These are phyloP conservation scores for Canariomyces notabilis DNA, from an alignment of 2,329 filamentous ascomycete genomes.

Conservation along the genomic window DNA sequence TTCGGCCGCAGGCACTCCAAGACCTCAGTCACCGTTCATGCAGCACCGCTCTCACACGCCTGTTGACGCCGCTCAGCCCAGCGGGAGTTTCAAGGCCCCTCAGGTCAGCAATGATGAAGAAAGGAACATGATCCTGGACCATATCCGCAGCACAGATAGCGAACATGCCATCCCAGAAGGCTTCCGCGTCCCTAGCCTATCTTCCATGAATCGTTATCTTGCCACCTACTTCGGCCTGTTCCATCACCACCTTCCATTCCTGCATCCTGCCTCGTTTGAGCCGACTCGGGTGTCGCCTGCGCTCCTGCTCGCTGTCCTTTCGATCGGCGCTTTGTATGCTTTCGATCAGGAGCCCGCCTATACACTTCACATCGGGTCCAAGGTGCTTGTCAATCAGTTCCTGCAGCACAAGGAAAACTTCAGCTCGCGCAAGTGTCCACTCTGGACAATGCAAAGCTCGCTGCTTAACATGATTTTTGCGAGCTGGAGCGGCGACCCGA, in stretches of 20 bases:
- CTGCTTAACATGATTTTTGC: slow-evolving; percentile 98
- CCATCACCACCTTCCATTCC: slow-evolving; percentile 91
- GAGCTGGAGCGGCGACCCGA: slow-evolving; percentile 97
- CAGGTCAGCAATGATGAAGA: slow-evolving; percentile 82
- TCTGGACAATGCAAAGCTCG: slow-evolving; percentile 98
- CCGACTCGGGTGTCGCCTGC: slow-evolving; percentile 76
- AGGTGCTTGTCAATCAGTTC: slow-evolving; percentile 95
- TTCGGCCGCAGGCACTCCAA: slow-evolving; percentile 64
- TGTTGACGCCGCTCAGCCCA: slow-evolving; percentile 64
- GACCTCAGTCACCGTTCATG: slow-evolving; percentile 67
- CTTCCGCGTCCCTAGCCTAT: slow-evolving; percentile 78
- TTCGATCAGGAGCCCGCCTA: slow-evolving; percentile 97
- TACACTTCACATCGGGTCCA: slow-evolving; percentile 94
- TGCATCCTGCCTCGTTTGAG: slow-evolving; percentile 87
- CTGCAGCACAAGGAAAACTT: slow-evolving; percentile 98
- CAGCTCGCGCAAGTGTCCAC: slow-evolving; percentile 90
- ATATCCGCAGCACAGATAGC: slow-evolving; percentile 74
- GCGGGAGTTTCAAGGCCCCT: slow-evolving; percentile 65
- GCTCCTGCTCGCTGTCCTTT: slow-evolving; percentile 81
- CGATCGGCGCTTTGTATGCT: slow-evolving; percentile 91
- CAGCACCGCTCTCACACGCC: slow-evolving; percentile 64
- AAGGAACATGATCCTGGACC: slow-evolving; percentile 76
- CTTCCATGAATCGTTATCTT: slow-evolving; percentile 83
- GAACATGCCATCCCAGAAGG: slow-evolving; percentile 81
- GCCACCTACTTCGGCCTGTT: slow-evolving; percentile 96